These are phyloP conservation scores for Solanum tarijense DNA, from an alignment of 257 asterid species.

Conservation along the genomic window DNA sequence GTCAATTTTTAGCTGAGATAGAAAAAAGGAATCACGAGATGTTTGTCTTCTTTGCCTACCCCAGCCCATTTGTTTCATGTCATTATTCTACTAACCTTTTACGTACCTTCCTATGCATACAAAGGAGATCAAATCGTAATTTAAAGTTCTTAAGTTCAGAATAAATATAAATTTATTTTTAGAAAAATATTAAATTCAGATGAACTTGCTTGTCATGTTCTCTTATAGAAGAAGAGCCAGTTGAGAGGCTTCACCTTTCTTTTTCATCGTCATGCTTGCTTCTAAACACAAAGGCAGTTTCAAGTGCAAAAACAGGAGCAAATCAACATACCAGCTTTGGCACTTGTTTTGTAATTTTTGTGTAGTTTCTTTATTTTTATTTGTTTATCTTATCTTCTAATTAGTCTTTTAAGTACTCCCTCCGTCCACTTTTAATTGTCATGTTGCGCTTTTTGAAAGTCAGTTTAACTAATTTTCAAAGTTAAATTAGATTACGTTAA, in stretches of 20 bases:
- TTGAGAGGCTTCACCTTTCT: neutral
- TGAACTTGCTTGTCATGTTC: neutral
- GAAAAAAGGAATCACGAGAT: conserved; percentile 35
- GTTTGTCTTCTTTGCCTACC: conserved; percentile 8
- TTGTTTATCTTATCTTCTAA: no score
- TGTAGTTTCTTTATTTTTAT: neutral
- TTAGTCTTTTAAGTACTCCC: neutral
- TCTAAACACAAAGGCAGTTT: no score
- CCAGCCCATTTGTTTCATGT: conserved; percentile 1
- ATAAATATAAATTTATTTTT: no score
- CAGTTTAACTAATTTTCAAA: no score
- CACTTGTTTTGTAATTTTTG: neutral
- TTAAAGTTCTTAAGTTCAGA: neutral
- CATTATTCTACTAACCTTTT: neutral
- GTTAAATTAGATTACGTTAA: no score
- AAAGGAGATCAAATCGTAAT: neutral
- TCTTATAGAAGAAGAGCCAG: neutral
- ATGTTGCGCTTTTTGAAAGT: no score
- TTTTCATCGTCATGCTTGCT: neutral
- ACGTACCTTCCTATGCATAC: neutral
- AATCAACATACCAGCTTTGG: neutral
- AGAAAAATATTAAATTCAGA: neutral
- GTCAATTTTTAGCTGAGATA: conserved; percentile 5
- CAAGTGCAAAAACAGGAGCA: neutral
- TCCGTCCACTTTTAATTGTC: no score